A percentile compares a stretch with the other conserved stretches of the same genome.
Evolutionary conservation across 176 grass and related monocot species (phyloP).

Genomic region (Zea mays): DNA sequence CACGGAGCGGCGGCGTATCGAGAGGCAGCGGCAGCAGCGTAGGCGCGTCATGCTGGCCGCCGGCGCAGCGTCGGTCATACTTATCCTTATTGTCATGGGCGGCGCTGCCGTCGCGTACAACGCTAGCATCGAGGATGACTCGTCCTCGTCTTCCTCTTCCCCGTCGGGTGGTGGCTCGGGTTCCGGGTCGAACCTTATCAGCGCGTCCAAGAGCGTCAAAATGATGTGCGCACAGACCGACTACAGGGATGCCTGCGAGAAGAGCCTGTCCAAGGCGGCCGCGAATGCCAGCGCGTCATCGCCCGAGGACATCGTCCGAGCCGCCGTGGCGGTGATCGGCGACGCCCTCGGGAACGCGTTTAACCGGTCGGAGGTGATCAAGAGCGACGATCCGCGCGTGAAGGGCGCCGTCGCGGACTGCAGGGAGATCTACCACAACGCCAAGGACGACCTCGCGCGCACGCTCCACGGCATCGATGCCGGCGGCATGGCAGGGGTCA

Average conservation of each 20-base stretch:
- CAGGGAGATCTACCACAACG: conserved; percentile 54
- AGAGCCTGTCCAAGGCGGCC: conserved; percentile 53
- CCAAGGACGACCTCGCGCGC: conserved; percentile 42
- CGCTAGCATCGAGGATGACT: conserved; percentile 1
- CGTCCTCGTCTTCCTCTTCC: not conserved
- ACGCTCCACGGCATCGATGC: conserved; percentile 51
- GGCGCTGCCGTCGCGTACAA: conserved; percentile 47
- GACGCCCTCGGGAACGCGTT: conserved; percentile 51
- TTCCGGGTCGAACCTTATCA: not conserved
- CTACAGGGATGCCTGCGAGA: conserved; percentile 52
- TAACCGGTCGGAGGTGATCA: conserved; percentile 25
- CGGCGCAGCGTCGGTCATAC: conserved; percentile 35
- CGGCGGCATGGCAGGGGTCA: conserved; percentile 29
- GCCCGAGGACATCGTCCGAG: conserved; percentile 58
- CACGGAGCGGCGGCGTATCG: conserved; percentile 59
- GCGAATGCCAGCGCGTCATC: conserved; percentile 45
- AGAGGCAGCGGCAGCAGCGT: conserved; percentile 52
- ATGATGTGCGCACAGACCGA: conserved; percentile 56
- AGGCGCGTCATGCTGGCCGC: conserved; percentile 50
- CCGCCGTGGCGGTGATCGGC: conserved; percentile 49
- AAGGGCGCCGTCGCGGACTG: conserved; percentile 61
- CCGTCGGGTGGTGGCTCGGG: not conserved
- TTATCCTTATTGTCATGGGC: conserved; percentile 56
- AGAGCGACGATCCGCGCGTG: conserved; percentile 44
- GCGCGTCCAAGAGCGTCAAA: conserved; percentile 51